Conservation (phyloP, 1,284 basidiomycete species). For the Pulveroboletus sp. region DNA sequence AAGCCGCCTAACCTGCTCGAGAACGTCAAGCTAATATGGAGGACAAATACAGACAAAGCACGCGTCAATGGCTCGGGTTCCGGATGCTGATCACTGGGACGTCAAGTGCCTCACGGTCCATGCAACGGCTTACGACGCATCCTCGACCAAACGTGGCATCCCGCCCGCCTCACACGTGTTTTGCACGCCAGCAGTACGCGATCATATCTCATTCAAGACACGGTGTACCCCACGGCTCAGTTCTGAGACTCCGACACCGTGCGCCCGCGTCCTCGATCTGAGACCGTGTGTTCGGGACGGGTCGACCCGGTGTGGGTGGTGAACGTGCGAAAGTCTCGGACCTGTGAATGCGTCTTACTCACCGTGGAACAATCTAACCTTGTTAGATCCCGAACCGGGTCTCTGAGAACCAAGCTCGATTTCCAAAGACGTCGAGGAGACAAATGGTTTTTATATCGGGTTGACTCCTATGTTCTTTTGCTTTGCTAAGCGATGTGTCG, state of each 20-base stretch:
- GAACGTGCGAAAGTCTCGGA: not conserved
- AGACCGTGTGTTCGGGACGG: not conserved
- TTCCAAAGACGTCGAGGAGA: slow-evolving; percentile 1
- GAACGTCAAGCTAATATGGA: not conserved
- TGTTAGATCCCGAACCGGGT: not conserved
- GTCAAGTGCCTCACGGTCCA: no score
- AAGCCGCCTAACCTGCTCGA: not conserved
- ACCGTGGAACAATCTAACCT: not conserved
- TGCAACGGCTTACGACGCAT: no score
- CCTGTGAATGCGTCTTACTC: not conserved
- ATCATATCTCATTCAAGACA: not conserved
- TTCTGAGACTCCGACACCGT: not conserved
- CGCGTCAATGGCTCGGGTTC: not conserved
- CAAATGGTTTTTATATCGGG: not conserved
- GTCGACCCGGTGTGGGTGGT: no score
- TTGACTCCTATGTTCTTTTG: slow-evolving; percentile 5
- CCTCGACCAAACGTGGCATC: not conserved
- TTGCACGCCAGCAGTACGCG: not conserved
- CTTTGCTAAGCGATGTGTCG: not conserved
- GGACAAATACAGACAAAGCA: not conserved
- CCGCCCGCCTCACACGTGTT: not conserved
- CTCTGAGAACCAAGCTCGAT: not conserved
- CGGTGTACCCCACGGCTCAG: not conserved
- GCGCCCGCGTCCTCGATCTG: not conserved
- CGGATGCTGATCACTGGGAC: not conserved